A percentile compares a stretch with the other conserved stretches of the same genome.
Conservation (phyloP, 768 basidiomycete genomes). For the Boletus barrowsii region DNA sequence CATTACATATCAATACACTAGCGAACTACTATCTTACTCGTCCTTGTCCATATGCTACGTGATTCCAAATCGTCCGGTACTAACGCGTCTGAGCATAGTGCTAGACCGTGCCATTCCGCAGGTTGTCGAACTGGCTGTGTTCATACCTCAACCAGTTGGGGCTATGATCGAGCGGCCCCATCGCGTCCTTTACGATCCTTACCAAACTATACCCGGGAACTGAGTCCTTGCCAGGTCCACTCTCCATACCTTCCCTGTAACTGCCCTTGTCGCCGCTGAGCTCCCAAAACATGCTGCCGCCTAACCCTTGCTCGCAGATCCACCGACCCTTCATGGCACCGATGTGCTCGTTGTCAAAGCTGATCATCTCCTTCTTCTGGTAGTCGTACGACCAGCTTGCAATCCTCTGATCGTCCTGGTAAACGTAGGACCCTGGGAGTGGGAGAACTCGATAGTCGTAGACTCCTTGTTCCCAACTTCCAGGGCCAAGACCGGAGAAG, state of each 20-base stretch:
- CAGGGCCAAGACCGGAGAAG: slow-evolving; percentile 80
- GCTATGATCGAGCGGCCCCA: slow-evolving; percentile 67
- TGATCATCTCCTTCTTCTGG: slow-evolving; percentile 72
- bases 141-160: slow-evolving; percentile 84
- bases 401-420: slow-evolving; percentile 60
- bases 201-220: slow-evolving; percentile 72
- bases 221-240: slow-evolving; percentile 69
- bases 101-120: slow-evolving; percentile 61
- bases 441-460: slow-evolving; percentile 94
- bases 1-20: not conserved
- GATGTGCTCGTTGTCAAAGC: slow-evolving; percentile 72
- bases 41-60: slow-evolving; percentile 1
- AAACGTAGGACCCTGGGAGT: slow-evolving; percentile 61
- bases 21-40: not conserved
- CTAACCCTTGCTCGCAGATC: slow-evolving; percentile 71
- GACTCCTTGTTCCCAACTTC: slow-evolving; percentile 88
- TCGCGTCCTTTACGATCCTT: slow-evolving; percentile 69
- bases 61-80: not conserved
- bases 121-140: slow-evolving; percentile 74
- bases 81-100: not conserved
- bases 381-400: slow-evolving; percentile 88
- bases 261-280: slow-evolving; percentile 82
- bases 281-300: slow-evolving; percentile 96
- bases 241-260: slow-evolving; percentile 67
- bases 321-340: slow-evolving; percentile 75